Evolutionary conservation across 139 green algal genomes (phyloP).

Genomic region (Desmodesmus armatus): DNA sequence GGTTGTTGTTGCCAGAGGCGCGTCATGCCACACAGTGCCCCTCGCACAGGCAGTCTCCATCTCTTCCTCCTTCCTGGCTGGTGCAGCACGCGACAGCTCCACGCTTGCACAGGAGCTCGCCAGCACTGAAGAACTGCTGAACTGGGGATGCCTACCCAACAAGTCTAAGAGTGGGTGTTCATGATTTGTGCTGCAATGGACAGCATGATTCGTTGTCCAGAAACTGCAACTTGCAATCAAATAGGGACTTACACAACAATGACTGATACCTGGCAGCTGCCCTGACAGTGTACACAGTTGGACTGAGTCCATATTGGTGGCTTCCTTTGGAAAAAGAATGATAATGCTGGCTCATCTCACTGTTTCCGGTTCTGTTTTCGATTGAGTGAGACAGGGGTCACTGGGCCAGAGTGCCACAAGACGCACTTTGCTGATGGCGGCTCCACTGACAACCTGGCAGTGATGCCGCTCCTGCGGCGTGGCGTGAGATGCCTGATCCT

Average conservation of each 20-base stretch:
- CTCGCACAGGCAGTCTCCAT: not conserved
- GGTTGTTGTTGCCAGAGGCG: no score
- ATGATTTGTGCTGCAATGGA: not conserved
- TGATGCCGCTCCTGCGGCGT: slow-evolving; percentile 52
- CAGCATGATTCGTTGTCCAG: not conserved
- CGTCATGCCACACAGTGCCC: not conserved
- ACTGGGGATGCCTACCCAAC: not conserved
- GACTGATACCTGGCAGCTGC: no score
- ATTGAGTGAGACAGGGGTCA: no score
- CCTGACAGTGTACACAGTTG: no score
- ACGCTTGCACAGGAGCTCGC: not conserved
- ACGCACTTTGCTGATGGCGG: slow-evolving; percentile 48
- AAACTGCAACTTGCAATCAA: no score
- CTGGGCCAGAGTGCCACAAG: no score
- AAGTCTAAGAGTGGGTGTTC: not conserved
- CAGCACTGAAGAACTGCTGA: not conserved
- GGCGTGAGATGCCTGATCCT: slow-evolving; percentile 42
- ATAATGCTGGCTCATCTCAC: no score
- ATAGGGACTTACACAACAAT: no score
- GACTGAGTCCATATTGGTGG: no score
- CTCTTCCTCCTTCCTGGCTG: not conserved
- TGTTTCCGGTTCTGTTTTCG: no score
- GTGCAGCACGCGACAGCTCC: not conserved
- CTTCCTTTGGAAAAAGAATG: no score
- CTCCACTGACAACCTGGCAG: slow-evolving; percentile 48